Base-by-base conservation (phyloP, 2,329 filamentous ascomycete species). In the Claviceps africana region DNA sequence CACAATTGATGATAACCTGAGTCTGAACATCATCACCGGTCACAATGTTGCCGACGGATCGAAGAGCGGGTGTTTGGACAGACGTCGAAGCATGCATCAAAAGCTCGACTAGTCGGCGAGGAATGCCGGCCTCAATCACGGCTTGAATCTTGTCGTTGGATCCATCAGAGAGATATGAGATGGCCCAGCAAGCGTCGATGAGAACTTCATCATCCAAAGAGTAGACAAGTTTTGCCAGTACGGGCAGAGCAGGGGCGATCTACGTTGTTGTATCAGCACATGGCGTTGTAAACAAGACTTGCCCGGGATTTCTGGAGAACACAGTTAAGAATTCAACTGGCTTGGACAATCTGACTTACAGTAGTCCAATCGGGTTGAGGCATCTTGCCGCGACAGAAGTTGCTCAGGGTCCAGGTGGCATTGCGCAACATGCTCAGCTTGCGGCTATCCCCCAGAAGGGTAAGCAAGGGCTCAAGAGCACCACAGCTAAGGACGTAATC, bases 71-170 rank as follows among this genome's bases (percentile, higher is more conserved):
- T 3, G 93, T 98, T 75, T 98, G 93, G 52, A 98, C 93, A 0
- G 93, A 97, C 54, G 93, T 98, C 21, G 93, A 97, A 40, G 90
- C 89, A 67, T 98, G 93, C 86, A 96, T 96, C 58, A 98, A 81
- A 52, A 98, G 81, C 76, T 98, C 93, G 4, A 98, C 93, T 8
- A 98, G 82, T 56, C 93, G 86, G 58, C 93, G 90, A 56, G 93
- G 93, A 57, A 98, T 98, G 59, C 93, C 91, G 45, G 91, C 93
- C 73, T 98, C 93, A 62, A 98, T 97, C 52, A 98, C 93, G 47
- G 93, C 91, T 72, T 98, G 93, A 58, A 98, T 98, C 77, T 98
- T 98, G 66, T 98, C 93, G 69, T 98, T 98, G 62, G 90, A 88
- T 44, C 93, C 93, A 69, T 98, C 93, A 3, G 93, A 97, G 21